A percentile compares a stretch with the other conserved stretches of the same genome.
These are phyloP conservation scores for Hondaea fermentalgiana DNA, from an alignment of 108 stramenopile species.

Conservation along the genomic window DNA sequence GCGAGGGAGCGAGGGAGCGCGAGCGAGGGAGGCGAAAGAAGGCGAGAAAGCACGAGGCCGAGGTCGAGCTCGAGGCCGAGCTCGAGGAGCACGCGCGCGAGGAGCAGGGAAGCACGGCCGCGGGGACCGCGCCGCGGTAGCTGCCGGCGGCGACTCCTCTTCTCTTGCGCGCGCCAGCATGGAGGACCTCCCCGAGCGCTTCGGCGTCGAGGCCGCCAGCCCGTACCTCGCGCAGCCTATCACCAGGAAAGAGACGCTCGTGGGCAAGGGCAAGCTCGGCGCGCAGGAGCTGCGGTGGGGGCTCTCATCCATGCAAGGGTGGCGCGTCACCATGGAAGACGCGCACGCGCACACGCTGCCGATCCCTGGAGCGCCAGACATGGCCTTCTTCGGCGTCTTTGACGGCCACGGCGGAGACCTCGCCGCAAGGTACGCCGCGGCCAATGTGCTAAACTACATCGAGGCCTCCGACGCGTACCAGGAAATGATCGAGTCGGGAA, in stretches of 20 bases:
- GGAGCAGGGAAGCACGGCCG: no score
- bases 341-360: neutral
- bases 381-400: neutral
- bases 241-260: neutral
- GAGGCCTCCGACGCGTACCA: neutral
- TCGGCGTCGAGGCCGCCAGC: constrained; percentile 4
- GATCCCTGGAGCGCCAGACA: neutral
- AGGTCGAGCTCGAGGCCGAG: no score
- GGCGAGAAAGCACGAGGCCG: no score
- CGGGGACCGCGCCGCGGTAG: no score
- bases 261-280: constrained; percentile 1
- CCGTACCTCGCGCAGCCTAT: neutral
- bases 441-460: neutral
- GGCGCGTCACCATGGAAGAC: constrained; percentile 26
- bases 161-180: neutral
- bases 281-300: neutral
- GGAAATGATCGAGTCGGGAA: neutral
- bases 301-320: constrained; percentile 25
- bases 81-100: no score
- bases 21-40: no score
- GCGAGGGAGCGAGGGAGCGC: no score
- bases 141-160: no score
- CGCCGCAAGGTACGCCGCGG: neutral
- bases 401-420: constrained; percentile 26
- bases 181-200: constrained; percentile 10